Evolutionary conservation across 257 asterid genomes (phyloP).

Genomic region (Petrea volubilis): DNA sequence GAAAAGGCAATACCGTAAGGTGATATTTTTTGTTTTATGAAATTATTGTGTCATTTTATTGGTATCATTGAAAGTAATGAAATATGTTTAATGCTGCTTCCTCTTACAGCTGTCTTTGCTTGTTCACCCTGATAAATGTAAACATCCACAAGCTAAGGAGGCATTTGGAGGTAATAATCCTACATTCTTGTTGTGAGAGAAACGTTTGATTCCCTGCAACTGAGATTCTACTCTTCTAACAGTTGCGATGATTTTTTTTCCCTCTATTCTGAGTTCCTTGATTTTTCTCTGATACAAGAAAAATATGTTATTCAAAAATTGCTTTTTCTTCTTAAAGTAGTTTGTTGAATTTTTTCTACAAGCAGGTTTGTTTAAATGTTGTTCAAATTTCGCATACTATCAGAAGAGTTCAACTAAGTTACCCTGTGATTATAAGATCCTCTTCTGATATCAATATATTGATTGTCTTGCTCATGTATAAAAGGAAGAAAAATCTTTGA

Average conservation of each 20-base stretch:
- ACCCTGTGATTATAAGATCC: not conserved
- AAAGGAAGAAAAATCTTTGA: too few species aligned
- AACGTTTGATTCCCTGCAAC: constrained; percentile 14
- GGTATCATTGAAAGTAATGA: constrained; percentile 7
- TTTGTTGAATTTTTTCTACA: not conserved
- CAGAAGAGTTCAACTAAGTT: not conserved
- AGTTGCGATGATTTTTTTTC: not conserved
- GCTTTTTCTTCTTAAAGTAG: not conserved
- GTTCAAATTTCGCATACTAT: constrained; percentile 9
- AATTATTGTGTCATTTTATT: constrained; percentile 1
- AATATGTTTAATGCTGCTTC: constrained; percentile 25
- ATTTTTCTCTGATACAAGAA: constrained; percentile 9
- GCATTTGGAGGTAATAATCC: constrained; percentile 81
- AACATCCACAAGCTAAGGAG: constrained; percentile 98
- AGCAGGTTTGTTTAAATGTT: too few species aligned
- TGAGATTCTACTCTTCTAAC: constrained; percentile 12
- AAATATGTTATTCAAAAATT: not conserved
- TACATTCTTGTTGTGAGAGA: constrained; percentile 18
- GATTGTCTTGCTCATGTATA: too few species aligned
- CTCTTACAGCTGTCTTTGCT: constrained; percentile 78
- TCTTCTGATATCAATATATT: too few species aligned
- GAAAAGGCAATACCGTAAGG: constrained; percentile 95
- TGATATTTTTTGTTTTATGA: constrained; percentile 23
- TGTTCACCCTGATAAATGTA: constrained; percentile 99
- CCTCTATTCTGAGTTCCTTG: not conserved